Conservation (phyloP, 2,329 filamentous ascomycete genomes). For the Nemania sp. region DNA sequence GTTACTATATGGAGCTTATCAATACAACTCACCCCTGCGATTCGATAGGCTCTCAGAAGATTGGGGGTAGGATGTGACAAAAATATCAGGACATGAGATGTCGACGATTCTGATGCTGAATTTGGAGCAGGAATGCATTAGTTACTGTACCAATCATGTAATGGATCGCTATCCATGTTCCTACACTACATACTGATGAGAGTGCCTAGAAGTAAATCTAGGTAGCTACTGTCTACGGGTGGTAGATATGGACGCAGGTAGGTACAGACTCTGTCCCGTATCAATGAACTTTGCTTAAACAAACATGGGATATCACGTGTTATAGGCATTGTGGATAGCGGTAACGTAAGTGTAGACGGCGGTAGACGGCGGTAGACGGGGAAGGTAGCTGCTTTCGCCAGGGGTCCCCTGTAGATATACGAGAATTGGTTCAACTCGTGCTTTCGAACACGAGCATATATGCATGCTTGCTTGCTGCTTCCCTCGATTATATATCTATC, state of each 20-base stretch:
- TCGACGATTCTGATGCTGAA: neutral
- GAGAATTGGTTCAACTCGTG: conserved; percentile 19
- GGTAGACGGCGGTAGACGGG: too few relatives aligned
- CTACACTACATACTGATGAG: neutral
- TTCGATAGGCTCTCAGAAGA: neutral
- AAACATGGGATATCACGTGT: conserved; percentile 11
- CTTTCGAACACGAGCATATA: conserved; percentile 35
- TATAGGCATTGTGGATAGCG: neutral
- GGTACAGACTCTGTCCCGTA: neutral
- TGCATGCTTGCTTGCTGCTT: conserved; percentile 25
- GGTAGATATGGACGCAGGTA: neutral
- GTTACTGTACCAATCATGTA: conserved; percentile 1
- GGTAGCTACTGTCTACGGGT: too few relatives aligned
- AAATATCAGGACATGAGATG: conserved; percentile 2
- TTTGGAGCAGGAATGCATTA: neutral
- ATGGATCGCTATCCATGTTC: neutral
- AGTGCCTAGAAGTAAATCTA: neutral
- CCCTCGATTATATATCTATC: neutral
- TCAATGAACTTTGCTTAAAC: neutral
- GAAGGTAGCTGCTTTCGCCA: conserved; percentile 10
- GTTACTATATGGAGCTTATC: neutral
- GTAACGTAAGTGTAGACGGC: neutral
- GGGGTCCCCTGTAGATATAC: conserved; percentile 31
- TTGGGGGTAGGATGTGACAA: neutral
- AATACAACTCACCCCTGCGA: conserved; percentile 1